Evolutionary conservation across 805 yeast species (phyloP).

Genomic region (Suhomyces kilbournensis): DNA sequence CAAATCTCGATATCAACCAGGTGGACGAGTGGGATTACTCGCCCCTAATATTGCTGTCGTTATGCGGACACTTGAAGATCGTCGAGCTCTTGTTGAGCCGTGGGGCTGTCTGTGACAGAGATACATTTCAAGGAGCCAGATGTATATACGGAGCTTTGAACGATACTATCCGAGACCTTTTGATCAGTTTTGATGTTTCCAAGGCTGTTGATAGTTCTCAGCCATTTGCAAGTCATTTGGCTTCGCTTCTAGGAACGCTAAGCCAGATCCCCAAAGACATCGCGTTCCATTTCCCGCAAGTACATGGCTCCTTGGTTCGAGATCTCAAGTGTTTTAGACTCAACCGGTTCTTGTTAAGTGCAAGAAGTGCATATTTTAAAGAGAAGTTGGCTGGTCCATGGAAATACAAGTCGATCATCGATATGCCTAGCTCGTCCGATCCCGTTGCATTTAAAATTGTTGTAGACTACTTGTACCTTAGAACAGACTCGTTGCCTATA

Average conservation of each 20-base stretch:
- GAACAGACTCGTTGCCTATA: slow-evolving; percentile 31
- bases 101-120: slow-evolving; percentile 79
- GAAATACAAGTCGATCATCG: slow-evolving; percentile 14
- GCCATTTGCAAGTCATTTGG: slow-evolving; percentile 71
- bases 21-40: slow-evolving; percentile 74
- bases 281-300: slow-evolving; percentile 21
- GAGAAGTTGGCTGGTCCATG: slow-evolving; percentile 22
- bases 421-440: slow-evolving; percentile 15
- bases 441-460: slow-evolving; percentile 20
- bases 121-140: slow-evolving; percentile 74
- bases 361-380: slow-evolving; percentile 27
- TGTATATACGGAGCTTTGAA: slow-evolving; percentile 78
- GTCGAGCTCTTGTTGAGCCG: slow-evolving; percentile 56
- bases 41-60: slow-evolving; percentile 67
- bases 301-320: slow-evolving; percentile 11
- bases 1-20: slow-evolving; percentile 39
- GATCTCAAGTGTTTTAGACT: slow-evolving; percentile 16
- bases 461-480: slow-evolving; percentile 30
- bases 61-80: slow-evolving; percentile 70
- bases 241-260: slow-evolving; percentile 40
- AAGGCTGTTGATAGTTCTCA: slow-evolving; percentile 64
- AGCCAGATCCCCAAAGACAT: slow-evolving; percentile 31
- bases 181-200: slow-evolving; percentile 61
- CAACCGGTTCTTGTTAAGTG: slow-evolving; percentile 34
- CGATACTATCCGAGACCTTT: slow-evolving; percentile 57